phyloP scores from a whole-genome alignment of 192 early-diverging fungal species.

The Irineochytrium annulatum region DNA sequence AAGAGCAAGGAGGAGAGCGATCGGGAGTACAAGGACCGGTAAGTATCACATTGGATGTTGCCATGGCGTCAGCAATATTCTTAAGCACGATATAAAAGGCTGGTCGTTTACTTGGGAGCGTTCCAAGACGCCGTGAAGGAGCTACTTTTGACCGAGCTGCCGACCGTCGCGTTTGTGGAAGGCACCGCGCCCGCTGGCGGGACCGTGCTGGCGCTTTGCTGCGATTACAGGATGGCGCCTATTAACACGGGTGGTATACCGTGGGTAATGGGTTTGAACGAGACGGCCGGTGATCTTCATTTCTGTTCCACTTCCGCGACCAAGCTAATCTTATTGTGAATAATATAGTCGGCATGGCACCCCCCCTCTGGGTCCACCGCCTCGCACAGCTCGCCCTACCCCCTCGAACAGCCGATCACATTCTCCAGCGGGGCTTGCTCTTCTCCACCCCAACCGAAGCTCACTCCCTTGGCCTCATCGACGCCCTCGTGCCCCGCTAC shows the following conservation, averaged over 20 bases:
- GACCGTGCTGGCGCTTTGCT: constrained; percentile 30
- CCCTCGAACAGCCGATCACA: constrained; percentile 8
- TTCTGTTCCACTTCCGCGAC: too few relatives aligned
- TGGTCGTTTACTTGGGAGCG: constrained; percentile 16
- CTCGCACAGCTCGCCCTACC: constrained; percentile 11
- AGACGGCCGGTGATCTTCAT: constrained; percentile 16
- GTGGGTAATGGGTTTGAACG: constrained; percentile 30
- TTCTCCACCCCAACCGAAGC: constrained; percentile 15
- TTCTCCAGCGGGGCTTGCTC: constrained; percentile 13
- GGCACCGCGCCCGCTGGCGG: constrained; percentile 37
- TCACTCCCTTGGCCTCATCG: constrained; percentile 8
- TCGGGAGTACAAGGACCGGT: not conserved
- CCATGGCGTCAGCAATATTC: too few relatives aligned
- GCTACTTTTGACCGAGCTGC: constrained; percentile 17
- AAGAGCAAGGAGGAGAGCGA: not conserved
- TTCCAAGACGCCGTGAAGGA: constrained; percentile 21
- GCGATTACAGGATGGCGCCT: constrained; percentile 27
- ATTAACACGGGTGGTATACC: not conserved
- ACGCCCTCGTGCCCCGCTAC: constrained; percentile 4
- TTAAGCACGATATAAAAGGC: not conserved
- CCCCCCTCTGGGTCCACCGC: constrained; percentile 18
- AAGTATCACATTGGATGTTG: not conserved
- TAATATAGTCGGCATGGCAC: constrained; percentile 19
- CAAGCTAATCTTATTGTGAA: not conserved
- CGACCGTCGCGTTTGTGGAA: constrained; percentile 24